A percentile compares a stretch with the other conserved stretches of the same genome.
Conservation (phyloP, 1,139 yeast species). For the Taphrina confusa region DNA sequence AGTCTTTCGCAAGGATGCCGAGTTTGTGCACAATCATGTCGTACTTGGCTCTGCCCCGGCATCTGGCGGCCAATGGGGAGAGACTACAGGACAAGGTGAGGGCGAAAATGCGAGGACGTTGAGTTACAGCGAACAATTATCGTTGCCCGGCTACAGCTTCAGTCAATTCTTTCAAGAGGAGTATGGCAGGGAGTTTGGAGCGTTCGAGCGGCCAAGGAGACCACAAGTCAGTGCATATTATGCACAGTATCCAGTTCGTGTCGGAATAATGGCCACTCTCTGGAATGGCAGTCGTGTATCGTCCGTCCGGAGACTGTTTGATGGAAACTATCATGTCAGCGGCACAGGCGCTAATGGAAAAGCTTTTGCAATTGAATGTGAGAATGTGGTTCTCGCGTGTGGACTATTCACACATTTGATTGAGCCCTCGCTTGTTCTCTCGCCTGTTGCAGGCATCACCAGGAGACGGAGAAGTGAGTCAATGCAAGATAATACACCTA, state of each 20-base stretch:
- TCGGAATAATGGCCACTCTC: slow-evolving; percentile 41
- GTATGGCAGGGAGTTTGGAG: slow-evolving; percentile 39
- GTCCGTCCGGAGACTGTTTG: not conserved
- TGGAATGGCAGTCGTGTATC: slow-evolving; percentile 35
- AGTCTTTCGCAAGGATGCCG: slow-evolving; percentile 42
- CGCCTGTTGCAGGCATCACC: slow-evolving; percentile 15
- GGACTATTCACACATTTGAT: slow-evolving; percentile 44
- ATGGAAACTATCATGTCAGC: slow-evolving; percentile 4
- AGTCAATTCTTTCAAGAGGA: slow-evolving; percentile 41
- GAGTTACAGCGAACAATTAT: slow-evolving; percentile 48
- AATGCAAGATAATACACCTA: slow-evolving; percentile 25
- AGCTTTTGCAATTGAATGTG: slow-evolving; percentile 35
- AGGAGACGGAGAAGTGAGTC: not conserved
- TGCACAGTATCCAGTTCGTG: slow-evolving; percentile 42
- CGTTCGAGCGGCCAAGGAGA: slow-evolving; percentile 45
- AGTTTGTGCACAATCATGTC: slow-evolving; percentile 40
- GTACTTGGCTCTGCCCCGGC: slow-evolving; percentile 43
- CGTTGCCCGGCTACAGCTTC: slow-evolving; percentile 46
- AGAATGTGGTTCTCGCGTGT: slow-evolving; percentile 45
- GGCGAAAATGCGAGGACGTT: slow-evolving; percentile 40
- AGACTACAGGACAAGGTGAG: slow-evolving; percentile 1
- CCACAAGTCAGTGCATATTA: slow-evolving; percentile 45
- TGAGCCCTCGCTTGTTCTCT: slow-evolving; percentile 39
- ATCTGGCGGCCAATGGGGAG: slow-evolving; percentile 49
- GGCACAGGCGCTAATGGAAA: not conserved